Evolutionary conservation across 176 grass and related monocot species (phyloP), one percentile per base, ranked within the genome.

Genomic region (Ensete glaucum): DNA sequence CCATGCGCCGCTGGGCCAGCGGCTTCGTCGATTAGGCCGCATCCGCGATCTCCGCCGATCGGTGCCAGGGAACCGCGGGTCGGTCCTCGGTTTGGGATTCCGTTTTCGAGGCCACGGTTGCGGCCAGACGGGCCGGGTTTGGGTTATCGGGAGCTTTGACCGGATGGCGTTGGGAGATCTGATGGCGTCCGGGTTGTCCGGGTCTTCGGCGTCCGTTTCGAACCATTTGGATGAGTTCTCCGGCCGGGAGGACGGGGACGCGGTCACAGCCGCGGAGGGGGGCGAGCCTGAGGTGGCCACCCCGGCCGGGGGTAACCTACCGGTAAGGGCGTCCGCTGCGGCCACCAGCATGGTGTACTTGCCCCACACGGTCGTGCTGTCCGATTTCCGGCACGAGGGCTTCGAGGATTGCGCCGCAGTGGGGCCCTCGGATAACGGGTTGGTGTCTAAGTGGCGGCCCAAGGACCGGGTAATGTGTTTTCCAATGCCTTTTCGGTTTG

Each of bases 161-260:
- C 72, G 70, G 73, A 99, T 99, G 96, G 96, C 96, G 86, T 89
- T 99, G 90, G 96, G 96, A 83, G 96, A 99, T 95, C 91, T 95
- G 81, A 99, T 99, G 96, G 82, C 86, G 53, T 99, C 96, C 52
- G 91, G 96, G 84, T 84, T 91, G 79, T 85, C 79, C 64, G 86
- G 76, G 6, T 83, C 76, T 64, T 54, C 85, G 54, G 53, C 74
- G 49, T 77, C 80, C 14, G 56, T 84, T 58, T 72, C 81, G 52
- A 82, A 67, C 14, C 85, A 85, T 73, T 21, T 79, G 77, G 77
- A 79, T 59, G 77, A 79, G 77, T 79, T 70, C 53, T 79, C 77
- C 26, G 65, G 53, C 14, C 65, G 66, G 66, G 77, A 59, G 65
- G 53, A 79, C 15, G 66, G 76, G 83, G 78, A 80, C 11, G 78